phyloP scores from a whole-genome alignment of 345 rosid species.

The Schrenkiella parvula region DNA sequence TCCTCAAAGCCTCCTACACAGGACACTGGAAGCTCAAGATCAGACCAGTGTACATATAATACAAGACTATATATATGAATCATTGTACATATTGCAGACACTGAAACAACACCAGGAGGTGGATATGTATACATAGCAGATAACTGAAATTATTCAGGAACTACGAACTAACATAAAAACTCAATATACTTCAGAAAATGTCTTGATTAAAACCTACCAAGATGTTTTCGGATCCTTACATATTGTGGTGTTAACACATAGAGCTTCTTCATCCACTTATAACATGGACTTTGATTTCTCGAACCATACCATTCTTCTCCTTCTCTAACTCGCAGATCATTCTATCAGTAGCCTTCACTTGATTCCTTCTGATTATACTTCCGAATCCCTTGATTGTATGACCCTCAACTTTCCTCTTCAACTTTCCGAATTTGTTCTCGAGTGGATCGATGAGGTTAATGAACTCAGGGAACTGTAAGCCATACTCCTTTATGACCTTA shows the following conservation, averaged over 20 bases:
- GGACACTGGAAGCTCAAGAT: too few relatives aligned
- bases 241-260: background rate
- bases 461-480: background rate
- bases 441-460: conserved; percentile 1
- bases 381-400: background rate
- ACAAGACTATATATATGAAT: too few relatives aligned
- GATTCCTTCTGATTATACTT: background rate
- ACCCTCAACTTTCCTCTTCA: background rate
- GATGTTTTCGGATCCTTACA: background rate
- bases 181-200: background rate
- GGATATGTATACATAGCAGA: background rate
- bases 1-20: too few relatives aligned
- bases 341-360: background rate
- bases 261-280: background rate
- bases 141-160: background rate
- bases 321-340: conserved; percentile 14
- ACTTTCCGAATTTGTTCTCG: background rate
- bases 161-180: background rate
- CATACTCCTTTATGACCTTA: background rate
- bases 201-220: background rate
- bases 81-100: conserved; percentile 1
- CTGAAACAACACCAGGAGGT: background rate
- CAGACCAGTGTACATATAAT: too few relatives aligned
- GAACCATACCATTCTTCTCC: conserved; percentile 1
- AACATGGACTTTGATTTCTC: conserved; percentile 11